A percentile compares a stretch with the other conserved stretches of the same genome.
Conservation (phyloP, 768 basidiomycete species). For the Leccinum aurantiacum region DNA sequence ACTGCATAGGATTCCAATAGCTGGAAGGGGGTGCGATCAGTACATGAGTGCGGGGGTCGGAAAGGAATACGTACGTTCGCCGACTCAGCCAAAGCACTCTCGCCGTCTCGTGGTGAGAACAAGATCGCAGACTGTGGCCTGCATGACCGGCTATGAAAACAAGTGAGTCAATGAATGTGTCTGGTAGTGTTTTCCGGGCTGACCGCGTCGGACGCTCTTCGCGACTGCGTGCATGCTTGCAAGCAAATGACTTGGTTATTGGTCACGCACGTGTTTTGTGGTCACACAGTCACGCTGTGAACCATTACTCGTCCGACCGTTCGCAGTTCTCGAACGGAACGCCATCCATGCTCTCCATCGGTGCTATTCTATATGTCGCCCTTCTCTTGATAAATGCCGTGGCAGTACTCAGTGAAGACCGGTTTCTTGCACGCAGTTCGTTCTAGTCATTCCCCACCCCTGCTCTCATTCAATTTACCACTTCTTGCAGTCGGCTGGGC, state of each 20-base stretch:
- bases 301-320: neutral
- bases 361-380: constrained; percentile 79
- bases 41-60: neutral
- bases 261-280: constrained; percentile 16
- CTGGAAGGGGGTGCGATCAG: constrained; percentile 34
- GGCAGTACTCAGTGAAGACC: constrained; percentile 93
- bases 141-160: constrained; percentile 14
- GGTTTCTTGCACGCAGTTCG: constrained; percentile 91
- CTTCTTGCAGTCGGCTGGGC: constrained; percentile 80
- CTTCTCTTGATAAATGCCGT: constrained; percentile 92
- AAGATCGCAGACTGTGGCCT: constrained; percentile 14
- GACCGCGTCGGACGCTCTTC: constrained; percentile 28
- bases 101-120: constrained; percentile 10
- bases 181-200: constrained; percentile 2
- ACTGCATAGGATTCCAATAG: constrained; percentile 57
- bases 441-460: constrained; percentile 18
- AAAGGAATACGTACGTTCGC: constrained; percentile 42
- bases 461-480: constrained; percentile 17
- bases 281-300: neutral
- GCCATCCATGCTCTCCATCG: constrained; percentile 52
- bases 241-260: constrained; percentile 21
- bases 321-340: constrained; percentile 13
- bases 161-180: neutral
- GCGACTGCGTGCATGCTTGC: constrained; percentile 31
- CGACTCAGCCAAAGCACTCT: constrained; percentile 38